Percentiles rank a stretch among this genome's conserved stretches.
Evolutionary conservation across 768 basidiomycete genomes (phyloP).

Genomic region (Termitomyces heimii): DNA sequence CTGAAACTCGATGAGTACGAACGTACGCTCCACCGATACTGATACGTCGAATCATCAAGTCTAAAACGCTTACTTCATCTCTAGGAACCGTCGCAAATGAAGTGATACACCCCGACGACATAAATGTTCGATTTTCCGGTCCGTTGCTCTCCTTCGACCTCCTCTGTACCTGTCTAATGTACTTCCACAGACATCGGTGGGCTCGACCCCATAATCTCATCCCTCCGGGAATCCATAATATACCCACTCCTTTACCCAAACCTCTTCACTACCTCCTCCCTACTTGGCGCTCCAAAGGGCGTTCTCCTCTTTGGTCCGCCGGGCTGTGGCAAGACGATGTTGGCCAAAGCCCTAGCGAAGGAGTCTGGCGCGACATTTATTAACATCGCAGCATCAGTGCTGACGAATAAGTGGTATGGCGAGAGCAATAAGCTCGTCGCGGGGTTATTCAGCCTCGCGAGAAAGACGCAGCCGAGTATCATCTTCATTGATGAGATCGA

Average conservation of each 20-base stretch:
- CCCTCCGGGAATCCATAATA: slow-evolving; percentile 92
- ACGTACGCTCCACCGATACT: slow-evolving; percentile 37
- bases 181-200: slow-evolving; percentile 76
- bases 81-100: slow-evolving; percentile 85
- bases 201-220: slow-evolving; percentile 83
- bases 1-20: slow-evolving; percentile 90
- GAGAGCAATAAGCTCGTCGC: slow-evolving; percentile 88
- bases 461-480: slow-evolving; percentile 91
- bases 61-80: slow-evolving; percentile 2
- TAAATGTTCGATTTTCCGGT: slow-evolving; percentile 72
- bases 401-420: slow-evolving; percentile 46
- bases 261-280: slow-evolving; percentile 78
- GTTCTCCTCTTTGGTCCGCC: slow-evolving; percentile 95
- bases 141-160: slow-evolving; percentile 10
- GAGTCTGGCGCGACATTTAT: slow-evolving; percentile 98
- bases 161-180: not conserved
- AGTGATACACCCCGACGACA: slow-evolving; percentile 90
- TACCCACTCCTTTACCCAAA: slow-evolving; percentile 89
- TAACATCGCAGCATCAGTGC: slow-evolving; percentile 41
- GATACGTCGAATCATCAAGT: not conserved
- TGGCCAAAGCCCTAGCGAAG: slow-evolving; percentile 97
- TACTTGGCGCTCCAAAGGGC: slow-evolving; percentile 91
- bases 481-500: slow-evolving; percentile 99
- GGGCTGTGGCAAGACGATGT: slow-evolving; percentile 98
- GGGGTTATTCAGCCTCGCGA: slow-evolving; percentile 88